Percentiles rank a stretch among this genome's conserved stretches.
Evolutionary conservation across 805 yeast species (phyloP).

Genomic region (Starmerella apicola): DNA sequence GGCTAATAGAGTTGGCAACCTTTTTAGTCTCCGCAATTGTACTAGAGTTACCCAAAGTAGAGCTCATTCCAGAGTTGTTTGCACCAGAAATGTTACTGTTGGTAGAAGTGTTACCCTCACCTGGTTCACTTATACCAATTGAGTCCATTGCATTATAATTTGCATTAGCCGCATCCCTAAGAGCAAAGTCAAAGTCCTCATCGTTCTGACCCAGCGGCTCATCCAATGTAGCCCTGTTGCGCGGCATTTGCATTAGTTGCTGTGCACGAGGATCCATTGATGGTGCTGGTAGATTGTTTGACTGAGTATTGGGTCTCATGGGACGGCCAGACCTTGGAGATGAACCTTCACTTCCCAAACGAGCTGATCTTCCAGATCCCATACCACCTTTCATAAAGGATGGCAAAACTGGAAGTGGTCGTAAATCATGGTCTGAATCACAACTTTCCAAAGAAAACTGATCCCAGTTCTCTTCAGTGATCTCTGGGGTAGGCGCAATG

Average conservation of each 20-base stretch:
- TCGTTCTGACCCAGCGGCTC: conserved; percentile 5
- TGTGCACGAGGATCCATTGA: conserved; percentile 2
- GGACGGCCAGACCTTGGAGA: background rate
- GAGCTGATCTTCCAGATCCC: background rate
- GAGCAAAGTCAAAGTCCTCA: conserved; percentile 12
- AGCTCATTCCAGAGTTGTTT: background rate
- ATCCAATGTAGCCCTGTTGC: conserved; percentile 1
- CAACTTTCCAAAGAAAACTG: conserved; percentile 15
- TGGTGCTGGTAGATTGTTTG: background rate
- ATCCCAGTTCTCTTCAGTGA: conserved; percentile 17
- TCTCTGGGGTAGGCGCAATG: conserved; percentile 20
- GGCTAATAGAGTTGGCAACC: background rate
- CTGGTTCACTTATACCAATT: background rate
- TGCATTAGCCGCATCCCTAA: background rate
- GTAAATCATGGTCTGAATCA: conserved; percentile 7
- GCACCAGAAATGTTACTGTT: background rate
- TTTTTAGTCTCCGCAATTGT: background rate
- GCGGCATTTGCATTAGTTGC: conserved; percentile 2
- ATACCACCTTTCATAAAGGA: background rate
- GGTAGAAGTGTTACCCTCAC: background rate
- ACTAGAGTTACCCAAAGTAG: background rate
- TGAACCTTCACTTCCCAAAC: background rate
- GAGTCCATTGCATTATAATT: background rate
- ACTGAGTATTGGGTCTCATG: background rate
- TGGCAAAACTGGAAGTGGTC: conserved; percentile 15